Percentiles rank a stretch among this genome's conserved stretches.
phyloP scores from a whole-genome alignment of 2,329 filamentous ascomycete genomes.

The Ascochyta clinopodiicola region DNA sequence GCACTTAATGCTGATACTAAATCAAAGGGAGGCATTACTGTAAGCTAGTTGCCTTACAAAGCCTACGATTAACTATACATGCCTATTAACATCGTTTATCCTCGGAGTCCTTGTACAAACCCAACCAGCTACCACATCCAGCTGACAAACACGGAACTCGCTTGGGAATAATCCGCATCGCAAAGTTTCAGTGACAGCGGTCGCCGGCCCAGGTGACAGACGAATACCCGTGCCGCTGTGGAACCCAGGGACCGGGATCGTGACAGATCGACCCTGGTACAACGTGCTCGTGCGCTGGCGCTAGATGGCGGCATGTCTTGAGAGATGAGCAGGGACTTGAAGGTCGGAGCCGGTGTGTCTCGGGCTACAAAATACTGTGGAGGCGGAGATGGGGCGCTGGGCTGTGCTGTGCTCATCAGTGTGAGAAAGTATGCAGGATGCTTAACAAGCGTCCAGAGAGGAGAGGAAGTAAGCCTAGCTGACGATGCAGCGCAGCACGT shows the following conservation, averaged over 20 bases:
- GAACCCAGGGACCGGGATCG: not conserved
- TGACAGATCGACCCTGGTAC: not conserved
- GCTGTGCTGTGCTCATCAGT: not conserved
- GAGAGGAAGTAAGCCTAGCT: not conserved
- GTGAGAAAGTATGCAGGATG: not conserved
- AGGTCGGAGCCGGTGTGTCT: not conserved
- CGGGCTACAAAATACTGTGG: not conserved
- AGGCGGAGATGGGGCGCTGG: not conserved
- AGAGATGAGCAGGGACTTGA: not conserved
- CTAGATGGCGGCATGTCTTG: not conserved
- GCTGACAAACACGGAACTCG: not conserved
- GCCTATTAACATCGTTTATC: too few species aligned
- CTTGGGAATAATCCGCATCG: not conserved
- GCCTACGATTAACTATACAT: too few species aligned
- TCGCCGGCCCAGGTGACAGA: too few species aligned
- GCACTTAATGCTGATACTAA: too few species aligned
- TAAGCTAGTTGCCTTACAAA: too few species aligned
- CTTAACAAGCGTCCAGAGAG: not conserved
- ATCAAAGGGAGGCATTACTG: too few species aligned
- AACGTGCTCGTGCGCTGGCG: not conserved
- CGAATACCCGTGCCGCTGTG: not conserved
- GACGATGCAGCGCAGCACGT: not conserved
- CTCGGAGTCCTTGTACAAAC: too few species aligned
- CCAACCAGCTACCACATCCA: not conserved
- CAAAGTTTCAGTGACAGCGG: not conserved